phyloP scores from a whole-genome alignment of 2,329 filamentous ascomycete genomes.

The Colletotrichum sp. region DNA sequence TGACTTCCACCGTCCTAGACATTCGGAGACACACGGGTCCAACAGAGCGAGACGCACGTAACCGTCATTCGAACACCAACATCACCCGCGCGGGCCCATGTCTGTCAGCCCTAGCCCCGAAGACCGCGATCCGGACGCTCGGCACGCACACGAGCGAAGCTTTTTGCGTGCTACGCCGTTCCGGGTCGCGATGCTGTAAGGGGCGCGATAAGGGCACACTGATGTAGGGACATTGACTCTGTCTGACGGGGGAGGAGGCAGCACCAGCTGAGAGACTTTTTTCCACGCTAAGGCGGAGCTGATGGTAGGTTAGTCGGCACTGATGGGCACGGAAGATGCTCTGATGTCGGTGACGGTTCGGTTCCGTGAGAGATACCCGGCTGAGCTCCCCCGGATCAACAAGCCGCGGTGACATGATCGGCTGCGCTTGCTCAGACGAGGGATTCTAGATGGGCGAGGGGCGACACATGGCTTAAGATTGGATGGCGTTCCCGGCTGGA shows the following conservation, averaged over 20 bases:
- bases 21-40: neutral
- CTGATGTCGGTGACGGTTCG: neutral
- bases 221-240: neutral
- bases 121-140: neutral
- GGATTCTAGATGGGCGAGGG: neutral
- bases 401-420: neutral
- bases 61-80: neutral
- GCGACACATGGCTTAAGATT: slow-evolving; percentile 8
- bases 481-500: slow-evolving; percentile 2
- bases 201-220: neutral
- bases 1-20: neutral
- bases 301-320: neutral
- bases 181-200: neutral
- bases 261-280: neutral
- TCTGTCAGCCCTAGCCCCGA: neutral
- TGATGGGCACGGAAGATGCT: neutral
- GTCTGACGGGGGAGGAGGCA: neutral
- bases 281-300: neutral
- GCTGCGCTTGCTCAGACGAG: neutral
- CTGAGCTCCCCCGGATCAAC: neutral
- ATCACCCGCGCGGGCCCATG: neutral
- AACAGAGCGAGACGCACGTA: neutral
- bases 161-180: neutral
- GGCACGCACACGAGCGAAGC: neutral
- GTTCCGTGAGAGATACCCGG: neutral